Evolutionary conservation across 179 eudicot genomes (phyloP).

Genomic region (Silene vulgaris): DNA sequence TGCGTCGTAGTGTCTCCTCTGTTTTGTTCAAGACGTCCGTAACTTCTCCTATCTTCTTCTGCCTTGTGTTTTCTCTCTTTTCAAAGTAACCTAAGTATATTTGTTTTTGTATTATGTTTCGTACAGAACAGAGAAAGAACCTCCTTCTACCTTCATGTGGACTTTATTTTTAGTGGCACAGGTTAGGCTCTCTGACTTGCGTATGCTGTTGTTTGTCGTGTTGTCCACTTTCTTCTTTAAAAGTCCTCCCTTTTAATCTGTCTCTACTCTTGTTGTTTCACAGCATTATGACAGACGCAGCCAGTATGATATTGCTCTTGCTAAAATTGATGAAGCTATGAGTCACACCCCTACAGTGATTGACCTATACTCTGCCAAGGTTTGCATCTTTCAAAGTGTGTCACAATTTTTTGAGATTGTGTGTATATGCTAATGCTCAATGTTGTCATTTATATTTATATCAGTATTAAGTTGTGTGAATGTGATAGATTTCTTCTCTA

Average conservation of each 20-base stretch:
- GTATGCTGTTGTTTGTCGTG: conserved; percentile 8
- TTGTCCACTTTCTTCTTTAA: background rate
- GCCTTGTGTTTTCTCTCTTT: background rate
- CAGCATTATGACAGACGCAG: conserved; percentile 96
- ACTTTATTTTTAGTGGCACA: conserved; percentile 83
- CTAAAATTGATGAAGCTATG: conserved; percentile 86
- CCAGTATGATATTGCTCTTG: conserved; percentile 69
- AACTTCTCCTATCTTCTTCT: background rate
- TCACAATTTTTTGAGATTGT: conserved; percentile 5
- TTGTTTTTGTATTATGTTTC: background rate
- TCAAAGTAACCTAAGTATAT: background rate
- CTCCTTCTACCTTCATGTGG: conserved; percentile 94
- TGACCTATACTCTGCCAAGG: conserved; percentile 94
- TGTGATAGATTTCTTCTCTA: background rate
- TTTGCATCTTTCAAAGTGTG: conserved; percentile 26
- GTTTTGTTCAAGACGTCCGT: background rate
- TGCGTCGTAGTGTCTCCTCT: background rate
- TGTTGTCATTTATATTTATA: conserved; percentile 1
- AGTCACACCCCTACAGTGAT: conserved; percentile 92
- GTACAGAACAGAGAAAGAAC: conserved; percentile 72
- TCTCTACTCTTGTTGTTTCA: conserved; percentile 17
- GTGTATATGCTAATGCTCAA: background rate
- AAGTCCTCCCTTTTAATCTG: background rate
- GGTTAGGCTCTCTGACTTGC: conserved; percentile 40
- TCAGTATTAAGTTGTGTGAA: background rate